Conservation (phyloP, 1,284 basidiomycete species). For the Amylostereum areolatum region DNA sequence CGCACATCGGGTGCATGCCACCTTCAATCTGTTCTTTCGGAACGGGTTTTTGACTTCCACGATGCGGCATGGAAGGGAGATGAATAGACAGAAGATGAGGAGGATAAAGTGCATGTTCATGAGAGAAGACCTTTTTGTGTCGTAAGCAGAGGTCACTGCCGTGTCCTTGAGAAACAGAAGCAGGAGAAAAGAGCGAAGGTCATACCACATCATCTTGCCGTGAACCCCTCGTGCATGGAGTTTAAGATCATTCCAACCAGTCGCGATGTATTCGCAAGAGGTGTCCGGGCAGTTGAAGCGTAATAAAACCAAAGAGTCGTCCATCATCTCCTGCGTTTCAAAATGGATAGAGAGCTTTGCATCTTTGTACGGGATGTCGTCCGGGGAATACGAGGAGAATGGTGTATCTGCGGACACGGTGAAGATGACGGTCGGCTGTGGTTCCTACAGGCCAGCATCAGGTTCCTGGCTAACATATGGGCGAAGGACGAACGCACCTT, state of each 20-base stretch:
- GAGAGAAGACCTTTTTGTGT: constrained; percentile 91
- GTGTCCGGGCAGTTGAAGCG: constrained; percentile 83
- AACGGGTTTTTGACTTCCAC: constrained; percentile 34
- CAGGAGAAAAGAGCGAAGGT: constrained; percentile 7
- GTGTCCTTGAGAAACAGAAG: not conserved
- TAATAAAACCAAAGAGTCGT: constrained; percentile 87
- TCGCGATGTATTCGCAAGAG: constrained; percentile 78
- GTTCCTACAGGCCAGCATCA: constrained; percentile 42
- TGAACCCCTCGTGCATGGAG: constrained; percentile 75
- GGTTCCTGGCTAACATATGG: too few relatives aligned
- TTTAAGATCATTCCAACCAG: constrained; percentile 88
- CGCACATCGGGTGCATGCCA: constrained; percentile 78
- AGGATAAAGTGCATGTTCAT: constrained; percentile 89
- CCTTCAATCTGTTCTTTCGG: constrained; percentile 57
- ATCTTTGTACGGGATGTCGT: constrained; percentile 65
- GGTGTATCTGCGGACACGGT: constrained; percentile 62
- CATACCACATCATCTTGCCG: constrained; percentile 77
- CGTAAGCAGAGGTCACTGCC: constrained; percentile 82
- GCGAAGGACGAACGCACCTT: constrained; percentile 51
- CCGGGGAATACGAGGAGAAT: constrained; percentile 58
- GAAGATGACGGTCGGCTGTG: constrained; percentile 79
- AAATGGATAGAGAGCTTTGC: constrained; percentile 78
- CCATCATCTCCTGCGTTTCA: constrained; percentile 92
- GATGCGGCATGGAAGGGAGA: constrained; percentile 65
- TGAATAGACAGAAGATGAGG: constrained; percentile 68